Conservation (phyloP, 2,329 filamentous ascomycete species). For the Trichoderma afroharzianum region DNA sequence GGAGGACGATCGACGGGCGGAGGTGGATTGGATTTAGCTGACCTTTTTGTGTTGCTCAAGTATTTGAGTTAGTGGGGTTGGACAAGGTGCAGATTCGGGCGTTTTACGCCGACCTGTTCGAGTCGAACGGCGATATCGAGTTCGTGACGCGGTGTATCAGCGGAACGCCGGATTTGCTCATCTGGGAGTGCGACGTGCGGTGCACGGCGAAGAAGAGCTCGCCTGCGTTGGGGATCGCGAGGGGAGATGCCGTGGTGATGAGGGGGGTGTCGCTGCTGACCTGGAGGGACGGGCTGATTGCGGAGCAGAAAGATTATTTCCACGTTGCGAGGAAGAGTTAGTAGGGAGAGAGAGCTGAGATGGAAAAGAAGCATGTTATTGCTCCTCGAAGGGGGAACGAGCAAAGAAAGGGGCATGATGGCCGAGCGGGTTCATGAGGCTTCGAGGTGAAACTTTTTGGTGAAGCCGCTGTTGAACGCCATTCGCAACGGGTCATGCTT, state of each 20-base stretch:
- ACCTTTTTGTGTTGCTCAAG: background rate
- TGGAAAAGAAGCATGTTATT: background rate
- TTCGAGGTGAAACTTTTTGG: background rate
- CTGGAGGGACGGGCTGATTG: conserved; percentile 8
- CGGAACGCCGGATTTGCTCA: background rate
- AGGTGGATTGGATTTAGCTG: background rate
- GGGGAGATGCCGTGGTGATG: conserved; percentile 2
- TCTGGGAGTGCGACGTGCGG: conserved; percentile 10
- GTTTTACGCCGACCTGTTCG: conserved; percentile 10
- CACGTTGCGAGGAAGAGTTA: background rate
- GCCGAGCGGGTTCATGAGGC: background rate
- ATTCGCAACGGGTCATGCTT: background rate
- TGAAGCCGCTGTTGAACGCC: background rate
- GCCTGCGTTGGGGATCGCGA: background rate
- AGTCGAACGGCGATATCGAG: background rate
- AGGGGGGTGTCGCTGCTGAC: conserved; percentile 9
- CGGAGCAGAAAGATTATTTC: conserved; percentile 14
- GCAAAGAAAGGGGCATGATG: background rate
- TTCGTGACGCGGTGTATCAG: conserved; percentile 1
- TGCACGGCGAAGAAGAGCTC: background rate
- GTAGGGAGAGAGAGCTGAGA: background rate
- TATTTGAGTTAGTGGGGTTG: background rate
- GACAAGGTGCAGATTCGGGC: background rate
- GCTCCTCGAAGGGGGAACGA: background rate
- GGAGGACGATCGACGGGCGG: background rate